These are phyloP conservation scores for Collybia nuda DNA, from an alignment of 768 basidiomycete genomes.

Conservation along the genomic window DNA sequence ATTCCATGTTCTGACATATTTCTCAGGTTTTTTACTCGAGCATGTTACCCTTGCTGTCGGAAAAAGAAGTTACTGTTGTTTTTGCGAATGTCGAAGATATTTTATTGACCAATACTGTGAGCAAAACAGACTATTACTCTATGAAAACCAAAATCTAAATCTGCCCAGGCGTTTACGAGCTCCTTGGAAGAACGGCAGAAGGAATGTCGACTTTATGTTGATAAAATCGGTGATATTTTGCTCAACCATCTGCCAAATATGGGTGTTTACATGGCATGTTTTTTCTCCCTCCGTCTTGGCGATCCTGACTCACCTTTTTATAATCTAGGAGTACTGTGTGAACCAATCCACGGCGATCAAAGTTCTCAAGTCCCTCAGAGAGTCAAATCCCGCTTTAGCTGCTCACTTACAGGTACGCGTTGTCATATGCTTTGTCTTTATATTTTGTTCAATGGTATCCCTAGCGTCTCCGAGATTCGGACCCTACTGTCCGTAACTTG, in stretches of 20 bases:
- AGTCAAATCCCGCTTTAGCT: constrained; percentile 64
- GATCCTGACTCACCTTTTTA: too few relatives aligned
- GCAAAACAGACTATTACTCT: constrained; percentile 14
- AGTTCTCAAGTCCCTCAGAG: constrained; percentile 70
- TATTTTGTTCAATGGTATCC: background rate
- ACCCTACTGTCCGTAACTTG: constrained; percentile 74
- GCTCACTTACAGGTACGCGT: constrained; percentile 61
- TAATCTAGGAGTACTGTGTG: constrained; percentile 79
- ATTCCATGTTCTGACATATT: constrained; percentile 1
- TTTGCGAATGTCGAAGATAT: constrained; percentile 96
- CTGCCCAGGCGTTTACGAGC: constrained; percentile 71
- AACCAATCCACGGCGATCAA: constrained; percentile 82
- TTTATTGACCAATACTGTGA: constrained; percentile 81
- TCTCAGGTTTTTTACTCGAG: constrained; percentile 81
- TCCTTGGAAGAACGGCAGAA: constrained; percentile 90
- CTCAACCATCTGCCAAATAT: constrained; percentile 73
- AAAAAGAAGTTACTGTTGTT: constrained; percentile 76
- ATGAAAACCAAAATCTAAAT: background rate
- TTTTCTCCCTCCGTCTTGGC: background rate
- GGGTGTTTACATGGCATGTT: constrained; percentile 73
- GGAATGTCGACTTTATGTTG: constrained; percentile 88
- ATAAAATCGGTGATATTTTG: constrained; percentile 85
- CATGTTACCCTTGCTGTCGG: constrained; percentile 68
- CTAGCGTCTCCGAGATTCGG: constrained; percentile 68
- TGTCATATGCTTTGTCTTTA: too few relatives aligned